These are phyloP conservation scores for Rhizomucor miehei DNA, from an alignment of 371 early-diverging fungal genomes.

Conservation along the genomic window DNA sequence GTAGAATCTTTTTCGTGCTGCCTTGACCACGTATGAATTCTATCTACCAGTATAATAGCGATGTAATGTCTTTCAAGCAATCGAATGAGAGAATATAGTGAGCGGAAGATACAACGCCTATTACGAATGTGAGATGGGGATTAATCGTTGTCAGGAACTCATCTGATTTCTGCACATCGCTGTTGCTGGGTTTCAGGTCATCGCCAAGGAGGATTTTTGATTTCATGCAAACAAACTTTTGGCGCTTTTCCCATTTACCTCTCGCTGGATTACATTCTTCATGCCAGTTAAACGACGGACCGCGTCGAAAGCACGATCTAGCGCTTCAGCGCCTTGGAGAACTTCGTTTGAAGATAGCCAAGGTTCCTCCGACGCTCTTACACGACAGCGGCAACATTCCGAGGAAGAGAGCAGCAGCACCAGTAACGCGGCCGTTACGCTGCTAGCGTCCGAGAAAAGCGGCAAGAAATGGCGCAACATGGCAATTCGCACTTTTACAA, in stretches of 20 bases:
- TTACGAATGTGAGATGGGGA: no score
- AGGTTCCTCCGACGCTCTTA: no score
- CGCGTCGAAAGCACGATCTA: background rate
- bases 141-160: no score
- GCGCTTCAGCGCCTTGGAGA: no score
- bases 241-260: background rate
- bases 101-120: no score
- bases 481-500: conserved; percentile 81
- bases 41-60: no score
- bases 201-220: no score
- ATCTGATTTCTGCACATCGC: background rate
- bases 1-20: no score
- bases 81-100: no score
- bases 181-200: background rate
- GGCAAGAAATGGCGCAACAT: conserved; percentile 75
- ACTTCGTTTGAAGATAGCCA: no score
- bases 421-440: background rate
- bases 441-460: conserved; percentile 49
- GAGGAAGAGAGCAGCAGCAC: background rate
- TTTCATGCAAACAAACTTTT: background rate
- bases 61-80: no score
- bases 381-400: background rate
- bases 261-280: background rate
- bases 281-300: background rate
- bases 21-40: no score